Evolutionary conservation across 495 filamentous ascomycete genomes (phyloP).

Genomic region (Chaetomium fimeti): DNA sequence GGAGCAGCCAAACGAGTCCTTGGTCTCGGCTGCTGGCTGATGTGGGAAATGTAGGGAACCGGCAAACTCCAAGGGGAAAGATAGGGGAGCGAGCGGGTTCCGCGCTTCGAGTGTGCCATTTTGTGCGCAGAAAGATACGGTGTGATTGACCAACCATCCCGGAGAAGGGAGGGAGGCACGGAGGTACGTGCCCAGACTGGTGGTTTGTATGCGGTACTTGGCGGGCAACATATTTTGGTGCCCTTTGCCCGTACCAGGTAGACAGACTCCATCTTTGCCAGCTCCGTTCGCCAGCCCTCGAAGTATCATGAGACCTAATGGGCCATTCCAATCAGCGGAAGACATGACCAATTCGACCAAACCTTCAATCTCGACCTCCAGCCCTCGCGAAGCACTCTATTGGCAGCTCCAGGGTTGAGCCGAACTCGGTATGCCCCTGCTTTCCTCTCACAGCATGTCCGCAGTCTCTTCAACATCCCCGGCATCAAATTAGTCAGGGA

Average conservation of each 20-base stretch:
- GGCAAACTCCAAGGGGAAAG: background rate
- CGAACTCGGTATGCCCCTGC: background rate
- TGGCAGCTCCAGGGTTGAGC: background rate
- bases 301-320: background rate
- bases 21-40: slow-evolving; percentile 13
- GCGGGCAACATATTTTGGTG: background rate
- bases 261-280: background rate
- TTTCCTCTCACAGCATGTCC: background rate
- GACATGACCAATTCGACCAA: background rate
- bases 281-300: background rate
- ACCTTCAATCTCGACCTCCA: background rate
- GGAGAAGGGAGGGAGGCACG: slow-evolving; percentile 15
- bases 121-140: slow-evolving; percentile 9
- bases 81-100: background rate
- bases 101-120: slow-evolving; percentile 13
- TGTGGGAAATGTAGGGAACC: slow-evolving; percentile 8
- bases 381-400: background rate
- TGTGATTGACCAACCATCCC: slow-evolving; percentile 25
- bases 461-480: background rate
- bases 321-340: background rate
- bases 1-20: background rate
- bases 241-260: background rate
- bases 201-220: slow-evolving; percentile 27
- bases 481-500: background rate
- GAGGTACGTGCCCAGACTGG: slow-evolving; percentile 17